Evolutionary conservation across 768 basidiomycete species (phyloP).

Genomic region (Cantharellus cinnabarinus): DNA sequence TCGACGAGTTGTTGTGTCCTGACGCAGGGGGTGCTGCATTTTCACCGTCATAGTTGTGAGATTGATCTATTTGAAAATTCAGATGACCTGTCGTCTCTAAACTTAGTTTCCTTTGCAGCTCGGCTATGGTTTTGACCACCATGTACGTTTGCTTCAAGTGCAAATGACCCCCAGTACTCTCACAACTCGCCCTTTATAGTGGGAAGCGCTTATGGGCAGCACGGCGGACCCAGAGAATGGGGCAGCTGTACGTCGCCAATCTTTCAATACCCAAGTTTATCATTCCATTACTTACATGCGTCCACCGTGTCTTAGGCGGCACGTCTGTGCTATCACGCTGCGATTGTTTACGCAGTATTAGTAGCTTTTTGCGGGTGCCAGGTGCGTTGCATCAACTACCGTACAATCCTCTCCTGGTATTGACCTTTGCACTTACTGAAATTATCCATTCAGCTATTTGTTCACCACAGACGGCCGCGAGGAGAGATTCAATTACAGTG

Average conservation of each 20-base stretch:
- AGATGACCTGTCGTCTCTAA: background rate
- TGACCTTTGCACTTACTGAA: background rate
- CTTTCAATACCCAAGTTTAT: background rate
- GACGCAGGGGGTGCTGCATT: background rate
- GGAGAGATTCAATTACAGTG: conserved; percentile 2
- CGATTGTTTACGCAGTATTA: conserved; percentile 19
- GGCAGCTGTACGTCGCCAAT: conserved; percentile 10
- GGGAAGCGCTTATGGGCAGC: conserved; percentile 20
- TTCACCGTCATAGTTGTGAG: background rate
- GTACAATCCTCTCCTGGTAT: no score
- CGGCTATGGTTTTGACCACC: conserved; percentile 7
- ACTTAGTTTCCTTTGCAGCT: background rate
- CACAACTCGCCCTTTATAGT: conserved; percentile 7
- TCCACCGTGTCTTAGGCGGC: conserved; percentile 8
- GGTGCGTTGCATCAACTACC: conserved; percentile 11
- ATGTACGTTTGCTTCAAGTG: background rate
- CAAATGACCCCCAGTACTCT: no score
- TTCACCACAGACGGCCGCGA: conserved; percentile 1
- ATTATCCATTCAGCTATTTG: background rate
- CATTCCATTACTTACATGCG: background rate
- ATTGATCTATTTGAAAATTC: background rate
- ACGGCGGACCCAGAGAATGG: conserved; percentile 18
- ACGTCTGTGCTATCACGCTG: conserved; percentile 15
- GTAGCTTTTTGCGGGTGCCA: conserved; percentile 20
- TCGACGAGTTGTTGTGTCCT: background rate